Conservation (phyloP, 805 yeast genomes). For the Nakazawaea anatomiae region DNA sequence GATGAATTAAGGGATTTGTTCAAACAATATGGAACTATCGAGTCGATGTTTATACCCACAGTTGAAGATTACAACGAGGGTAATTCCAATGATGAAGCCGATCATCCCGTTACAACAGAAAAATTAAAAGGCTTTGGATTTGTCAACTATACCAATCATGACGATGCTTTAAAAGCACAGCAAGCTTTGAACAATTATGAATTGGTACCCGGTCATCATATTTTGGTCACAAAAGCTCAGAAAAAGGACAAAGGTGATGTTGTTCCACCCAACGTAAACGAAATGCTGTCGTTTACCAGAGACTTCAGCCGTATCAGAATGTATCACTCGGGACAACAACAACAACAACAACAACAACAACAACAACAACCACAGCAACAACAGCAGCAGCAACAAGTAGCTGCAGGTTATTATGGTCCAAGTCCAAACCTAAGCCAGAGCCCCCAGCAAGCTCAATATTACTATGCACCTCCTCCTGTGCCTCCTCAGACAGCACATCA, state of each 20-base stretch:
- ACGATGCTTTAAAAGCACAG: constrained; percentile 42
- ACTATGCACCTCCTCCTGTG: background rate
- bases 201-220: constrained; percentile 22
- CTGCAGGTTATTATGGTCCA: background rate
- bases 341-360: background rate
- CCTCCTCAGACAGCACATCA: background rate
- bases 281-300: constrained; percentile 1
- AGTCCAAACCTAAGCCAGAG: background rate
- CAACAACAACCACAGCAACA: background rate
- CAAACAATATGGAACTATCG: constrained; percentile 39
- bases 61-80: constrained; percentile 18
- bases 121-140: constrained; percentile 44
- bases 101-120: too few relatives aligned
- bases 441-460: background rate
- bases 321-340: background rate
- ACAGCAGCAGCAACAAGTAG: background rate
- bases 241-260: constrained; percentile 28
- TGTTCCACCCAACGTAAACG: background rate
- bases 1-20: constrained; percentile 38
- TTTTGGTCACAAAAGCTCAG: constrained; percentile 40
- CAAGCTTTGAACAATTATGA: constrained; percentile 39
- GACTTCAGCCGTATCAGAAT: constrained; percentile 6
- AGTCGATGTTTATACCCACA: constrained; percentile 47
- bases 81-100: background rate
- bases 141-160: constrained; percentile 42